A percentile compares a stretch with the other conserved stretches of the same genome.
These are phyloP conservation scores for Epichloe uncinata DNA, from an alignment of 2,329 filamentous ascomycete species.

Conservation along the genomic window DNA sequence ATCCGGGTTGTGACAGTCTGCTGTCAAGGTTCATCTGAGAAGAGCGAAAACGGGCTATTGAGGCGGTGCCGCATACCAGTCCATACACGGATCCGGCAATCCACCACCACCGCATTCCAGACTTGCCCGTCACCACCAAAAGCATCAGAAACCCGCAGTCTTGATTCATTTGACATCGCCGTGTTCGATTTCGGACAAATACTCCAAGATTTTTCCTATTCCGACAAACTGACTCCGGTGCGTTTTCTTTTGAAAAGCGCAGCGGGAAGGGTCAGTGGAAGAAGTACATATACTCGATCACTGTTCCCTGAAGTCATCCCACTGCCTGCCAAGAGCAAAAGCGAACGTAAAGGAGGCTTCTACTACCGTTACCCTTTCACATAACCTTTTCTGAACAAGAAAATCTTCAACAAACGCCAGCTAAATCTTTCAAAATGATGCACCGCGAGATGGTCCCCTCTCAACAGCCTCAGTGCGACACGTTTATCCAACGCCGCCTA, in stretches of 20 bases:
- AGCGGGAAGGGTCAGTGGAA: background rate
- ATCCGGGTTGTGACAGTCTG: background rate
- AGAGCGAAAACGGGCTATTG: conserved; percentile 4
- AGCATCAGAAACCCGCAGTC: background rate
- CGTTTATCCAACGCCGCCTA: conserved; percentile 19
- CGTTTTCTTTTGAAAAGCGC: background rate
- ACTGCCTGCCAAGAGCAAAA: background rate
- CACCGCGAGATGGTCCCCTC: conserved; percentile 19
- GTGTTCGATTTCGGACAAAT: background rate
- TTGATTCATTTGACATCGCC: background rate
- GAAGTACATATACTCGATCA: conserved; percentile 4
- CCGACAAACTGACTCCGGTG: background rate
- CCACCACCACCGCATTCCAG: conserved; percentile 3
- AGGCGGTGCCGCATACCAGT: conserved; percentile 6
- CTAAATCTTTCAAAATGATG: conserved; percentile 16
- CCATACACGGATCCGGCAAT: conserved; percentile 4
- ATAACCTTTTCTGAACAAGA: background rate
- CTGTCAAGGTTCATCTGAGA: background rate
- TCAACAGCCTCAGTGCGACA: conserved; percentile 16
- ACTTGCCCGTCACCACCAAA: background rate
- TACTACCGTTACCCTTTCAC: background rate
- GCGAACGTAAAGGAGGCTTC: background rate
- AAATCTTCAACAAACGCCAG: background rate
- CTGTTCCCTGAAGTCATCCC: background rate
- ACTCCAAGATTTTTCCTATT: background rate